Conservation (phyloP, 1,284 basidiomycete species). For the Marasmius fiardii region DNA sequence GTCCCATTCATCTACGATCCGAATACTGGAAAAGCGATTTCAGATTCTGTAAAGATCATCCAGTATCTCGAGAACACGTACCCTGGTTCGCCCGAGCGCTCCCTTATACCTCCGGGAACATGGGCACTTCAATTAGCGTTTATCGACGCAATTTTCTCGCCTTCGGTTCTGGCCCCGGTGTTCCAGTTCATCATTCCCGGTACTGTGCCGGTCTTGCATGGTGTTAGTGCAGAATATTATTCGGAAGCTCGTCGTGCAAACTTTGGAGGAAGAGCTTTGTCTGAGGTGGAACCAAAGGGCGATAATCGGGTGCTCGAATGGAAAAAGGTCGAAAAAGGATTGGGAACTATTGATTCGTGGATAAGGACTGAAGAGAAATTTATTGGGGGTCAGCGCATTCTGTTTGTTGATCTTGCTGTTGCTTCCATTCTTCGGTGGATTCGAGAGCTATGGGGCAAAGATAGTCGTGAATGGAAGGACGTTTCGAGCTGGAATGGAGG, state of each 20-base stretch:
- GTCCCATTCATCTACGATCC: conserved; percentile 14
- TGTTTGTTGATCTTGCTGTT: conserved; percentile 30
- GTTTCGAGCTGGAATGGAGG: conserved; percentile 9
- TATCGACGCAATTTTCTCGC: background rate
- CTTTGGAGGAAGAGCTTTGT: conserved; percentile 23
- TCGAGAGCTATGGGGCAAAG: conserved; percentile 16
- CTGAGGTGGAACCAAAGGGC: conserved; percentile 27
- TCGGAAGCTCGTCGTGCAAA: conserved; percentile 22
- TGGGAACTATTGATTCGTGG: conserved; percentile 23
- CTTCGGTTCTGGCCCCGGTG: background rate
- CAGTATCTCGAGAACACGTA: conserved; percentile 8
- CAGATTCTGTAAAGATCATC: conserved; percentile 15
- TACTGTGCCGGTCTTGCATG: conserved; percentile 18
- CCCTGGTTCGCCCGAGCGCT: background rate
- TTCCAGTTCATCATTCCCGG: conserved; percentile 1
- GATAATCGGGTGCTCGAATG: conserved; percentile 21
- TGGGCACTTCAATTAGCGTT: conserved; percentile 2
- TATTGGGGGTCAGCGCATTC: conserved; percentile 27
- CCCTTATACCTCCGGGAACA: background rate
- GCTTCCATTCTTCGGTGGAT: conserved; percentile 26
- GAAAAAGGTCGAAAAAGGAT: conserved; percentile 21
- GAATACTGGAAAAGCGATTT: conserved; percentile 8
- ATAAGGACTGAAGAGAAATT: conserved; percentile 18
- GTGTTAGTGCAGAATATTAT: conserved; percentile 27
- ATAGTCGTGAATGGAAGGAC: conserved; percentile 13